These are phyloP conservation scores for Quercus bicolor DNA, from an alignment of 306 rosid species.

Conservation along the genomic window DNA sequence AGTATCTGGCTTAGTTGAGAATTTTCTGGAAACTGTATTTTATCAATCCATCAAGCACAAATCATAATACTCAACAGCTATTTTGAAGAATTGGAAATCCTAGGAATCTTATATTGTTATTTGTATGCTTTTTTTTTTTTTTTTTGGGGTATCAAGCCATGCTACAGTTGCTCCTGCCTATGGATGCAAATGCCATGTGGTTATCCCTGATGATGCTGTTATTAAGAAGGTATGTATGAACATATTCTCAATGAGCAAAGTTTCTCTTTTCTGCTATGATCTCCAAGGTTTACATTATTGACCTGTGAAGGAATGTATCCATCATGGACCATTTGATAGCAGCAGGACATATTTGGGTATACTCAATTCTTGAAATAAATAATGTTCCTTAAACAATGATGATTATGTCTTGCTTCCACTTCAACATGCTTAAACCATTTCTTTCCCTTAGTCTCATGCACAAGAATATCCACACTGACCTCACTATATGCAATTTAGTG, in stretches of 20 bases:
- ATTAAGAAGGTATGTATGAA: conserved; percentile 61
- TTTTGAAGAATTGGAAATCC: no score
- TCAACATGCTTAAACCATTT: not conserved
- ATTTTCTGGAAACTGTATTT: not conserved
- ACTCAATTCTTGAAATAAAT: not conserved
- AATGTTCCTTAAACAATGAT: not conserved
- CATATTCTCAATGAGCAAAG: conserved; percentile 4
- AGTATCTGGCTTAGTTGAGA: not conserved
- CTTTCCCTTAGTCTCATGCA: not conserved
- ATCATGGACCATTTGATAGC: not conserved
- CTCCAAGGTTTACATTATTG: not conserved
- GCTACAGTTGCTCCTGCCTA: conserved; percentile 90
- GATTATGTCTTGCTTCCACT: not conserved
- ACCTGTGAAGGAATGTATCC: not conserved
- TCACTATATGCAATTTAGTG: not conserved
- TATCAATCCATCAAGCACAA: not conserved
- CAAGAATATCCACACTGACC: not conserved
- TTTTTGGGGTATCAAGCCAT: conserved; percentile 18
- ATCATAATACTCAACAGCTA: no score
- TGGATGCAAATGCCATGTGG: conserved; percentile 85
- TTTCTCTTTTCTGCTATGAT: not conserved
- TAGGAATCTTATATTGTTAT: no score
- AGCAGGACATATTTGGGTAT: not conserved
- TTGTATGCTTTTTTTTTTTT: no score
- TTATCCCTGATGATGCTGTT: conserved; percentile 90